Conservation (phyloP, 1,284 basidiomycete genomes). For the Ganoderma resinaceum region DNA sequence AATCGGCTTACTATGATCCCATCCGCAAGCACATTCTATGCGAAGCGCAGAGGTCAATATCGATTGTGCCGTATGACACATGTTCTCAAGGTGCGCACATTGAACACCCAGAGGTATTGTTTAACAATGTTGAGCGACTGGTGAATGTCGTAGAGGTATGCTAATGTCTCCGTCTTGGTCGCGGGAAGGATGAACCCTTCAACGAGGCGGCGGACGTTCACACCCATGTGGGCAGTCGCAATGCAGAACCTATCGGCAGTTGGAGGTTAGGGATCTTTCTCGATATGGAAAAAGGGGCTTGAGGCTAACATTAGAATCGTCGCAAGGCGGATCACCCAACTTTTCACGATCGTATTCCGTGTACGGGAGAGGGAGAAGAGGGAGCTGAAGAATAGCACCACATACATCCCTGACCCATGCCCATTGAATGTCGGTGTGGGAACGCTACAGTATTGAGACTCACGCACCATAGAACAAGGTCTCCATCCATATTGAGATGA, state of each 20-base stretch:
- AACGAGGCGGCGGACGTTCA: conserved; percentile 4
- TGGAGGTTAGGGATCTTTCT: background rate
- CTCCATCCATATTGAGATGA: conserved; percentile 1
- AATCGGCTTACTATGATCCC: background rate
- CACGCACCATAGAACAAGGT: background rate
- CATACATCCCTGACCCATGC: background rate
- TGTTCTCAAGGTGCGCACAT: background rate
- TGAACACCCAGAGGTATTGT: conserved; percentile 6
- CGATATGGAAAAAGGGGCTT: background rate
- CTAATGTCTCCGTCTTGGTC: conserved; percentile 4
- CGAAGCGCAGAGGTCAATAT: background rate
- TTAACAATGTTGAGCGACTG: conserved; percentile 1
- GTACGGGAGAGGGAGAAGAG: background rate
- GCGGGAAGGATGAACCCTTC: conserved; percentile 5
- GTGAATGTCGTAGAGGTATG: conserved; percentile 6
- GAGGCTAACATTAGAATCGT: background rate
- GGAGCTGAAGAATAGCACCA: conserved; percentile 7
- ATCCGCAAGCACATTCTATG: background rate
- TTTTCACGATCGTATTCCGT: background rate
- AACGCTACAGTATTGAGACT: no score
- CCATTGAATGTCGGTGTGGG: no score
- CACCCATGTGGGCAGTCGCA: conserved; percentile 3
- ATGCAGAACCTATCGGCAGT: conserved; percentile 1
- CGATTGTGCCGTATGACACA: background rate
- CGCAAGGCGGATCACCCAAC: conserved; percentile 1